phyloP scores from a whole-genome alignment of 106 monocot species.

The Chionographis japonica region DNA sequence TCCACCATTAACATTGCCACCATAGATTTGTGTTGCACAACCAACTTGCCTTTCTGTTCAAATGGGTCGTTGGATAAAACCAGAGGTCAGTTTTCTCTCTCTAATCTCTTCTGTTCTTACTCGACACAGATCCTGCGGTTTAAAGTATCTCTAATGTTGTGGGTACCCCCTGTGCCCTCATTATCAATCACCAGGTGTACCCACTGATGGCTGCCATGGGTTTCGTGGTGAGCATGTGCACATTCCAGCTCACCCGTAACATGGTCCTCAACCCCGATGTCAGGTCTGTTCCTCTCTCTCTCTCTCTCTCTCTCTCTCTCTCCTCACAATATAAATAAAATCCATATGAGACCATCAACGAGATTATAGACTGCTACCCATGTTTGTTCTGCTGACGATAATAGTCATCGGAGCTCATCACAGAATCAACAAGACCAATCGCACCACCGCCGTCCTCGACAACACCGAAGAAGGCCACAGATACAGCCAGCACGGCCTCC shows the following conservation, averaged over 20 bases:
- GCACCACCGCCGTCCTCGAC: conserved; percentile 44
- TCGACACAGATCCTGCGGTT: not conserved
- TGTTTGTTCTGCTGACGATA: not conserved
- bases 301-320: not conserved
- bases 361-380: not conserved
- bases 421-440: conserved; percentile 62
- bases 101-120: not conserved
- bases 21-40: not conserved
- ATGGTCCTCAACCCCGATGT: conserved; percentile 68
- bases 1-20: not conserved
- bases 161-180: not conserved
- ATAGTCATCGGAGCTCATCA: not conserved
- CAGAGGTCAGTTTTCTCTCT: conserved; percentile 32
- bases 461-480: conserved; percentile 60
- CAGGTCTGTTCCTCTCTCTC: conserved; percentile 19
- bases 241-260: conserved; percentile 68
- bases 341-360: too few relatives aligned
- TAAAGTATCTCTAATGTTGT: not conserved
- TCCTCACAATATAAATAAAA: not conserved
- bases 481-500: conserved; percentile 60
- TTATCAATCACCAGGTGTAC: conserved; percentile 43
- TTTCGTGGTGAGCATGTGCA: conserved; percentile 53
- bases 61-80: conserved; percentile 63
- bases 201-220: conserved; percentile 77
- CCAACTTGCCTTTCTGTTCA: not conserved